Evolutionary conservation across 2,329 filamentous ascomycete genomes (phyloP), one percentile per base, ranked within the genome.

Genomic region (Cadophora malorum): DNA sequence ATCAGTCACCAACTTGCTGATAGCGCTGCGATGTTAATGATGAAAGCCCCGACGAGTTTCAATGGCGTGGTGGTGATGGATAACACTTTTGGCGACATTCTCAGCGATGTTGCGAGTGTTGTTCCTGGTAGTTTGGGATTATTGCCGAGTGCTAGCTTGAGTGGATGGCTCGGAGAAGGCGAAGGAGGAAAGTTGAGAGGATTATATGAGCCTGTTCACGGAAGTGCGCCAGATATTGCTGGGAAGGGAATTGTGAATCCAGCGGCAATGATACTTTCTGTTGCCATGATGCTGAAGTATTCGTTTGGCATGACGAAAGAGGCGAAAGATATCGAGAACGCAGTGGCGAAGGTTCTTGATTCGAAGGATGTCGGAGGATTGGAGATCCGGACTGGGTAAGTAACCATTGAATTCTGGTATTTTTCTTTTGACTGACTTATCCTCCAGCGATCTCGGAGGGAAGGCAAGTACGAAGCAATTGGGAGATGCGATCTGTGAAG

Each of bases 141-240:
- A 71, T 82, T 97, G 72, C 94, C 94, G 23, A 94, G 91, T 78
- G 94, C 94, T 23, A 94, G 90, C 80, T 82, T 97, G 63, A 38
- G 47, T 28, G 63, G 50, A n/a, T 64, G 49, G 52, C 50, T 41
- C 16, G 63, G 31, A 28, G 38, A 64, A 35, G 50, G 35, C 23
- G 49, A 53, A n/a, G 33, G 16, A 3, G 63, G 50, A 1, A 78
- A 79, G 91, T 95, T 61, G 77, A 94, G 21, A 14, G 63, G 93
- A 74, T 96, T 97, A 77, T 97, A 96, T 79, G 94, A 97, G 85
- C 94, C 94, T 25, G 97, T 97, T 74, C 94, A 97, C 80, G 94
- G 92, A 91, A 83, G 69, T 56, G 94, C 94, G n/a, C 94, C 94
- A 25, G 94, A 97, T 77, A 97, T 97, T 75, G 92, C 92, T 1